Conservation (phyloP, 2,329 filamentous ascomycete genomes). For the Apiospora sp. region DNA sequence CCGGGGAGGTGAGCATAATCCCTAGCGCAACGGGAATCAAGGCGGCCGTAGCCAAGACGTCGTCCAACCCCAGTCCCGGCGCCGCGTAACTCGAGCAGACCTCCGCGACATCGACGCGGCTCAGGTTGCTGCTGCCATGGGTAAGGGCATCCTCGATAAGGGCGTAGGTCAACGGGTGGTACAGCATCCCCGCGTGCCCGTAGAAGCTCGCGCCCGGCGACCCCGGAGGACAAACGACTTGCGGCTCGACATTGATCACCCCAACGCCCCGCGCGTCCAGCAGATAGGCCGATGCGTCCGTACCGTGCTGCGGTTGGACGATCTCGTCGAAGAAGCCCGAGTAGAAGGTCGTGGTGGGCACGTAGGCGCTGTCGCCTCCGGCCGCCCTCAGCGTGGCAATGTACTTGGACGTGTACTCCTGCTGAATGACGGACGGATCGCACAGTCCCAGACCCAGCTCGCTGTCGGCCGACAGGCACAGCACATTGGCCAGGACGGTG, state of each 20-base stretch:
- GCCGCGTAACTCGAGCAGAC: conserved; percentile 22
- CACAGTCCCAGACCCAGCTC: conserved; percentile 50
- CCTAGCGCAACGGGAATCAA: conserved; percentile 22
- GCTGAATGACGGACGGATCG: conserved; percentile 56
- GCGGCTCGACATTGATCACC: conserved; percentile 56
- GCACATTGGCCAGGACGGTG: conserved; percentile 33
- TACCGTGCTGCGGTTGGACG: conserved; percentile 57
- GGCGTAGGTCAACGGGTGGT: conserved; percentile 27
- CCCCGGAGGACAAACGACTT: conserved; percentile 47
- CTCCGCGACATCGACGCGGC: conserved; percentile 21
- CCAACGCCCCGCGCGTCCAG: conserved; percentile 49
- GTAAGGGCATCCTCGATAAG: conserved; percentile 24
- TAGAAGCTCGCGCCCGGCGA: conserved; percentile 24
- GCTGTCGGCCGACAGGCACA: neutral
- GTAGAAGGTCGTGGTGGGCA: conserved; percentile 63
- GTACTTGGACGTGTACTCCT: conserved; percentile 48
- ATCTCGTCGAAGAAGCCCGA: conserved; percentile 53
- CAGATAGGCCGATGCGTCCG: conserved; percentile 53
- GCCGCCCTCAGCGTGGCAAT: conserved; percentile 50
- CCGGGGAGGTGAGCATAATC: conserved; percentile 21
- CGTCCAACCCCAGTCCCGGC: conserved; percentile 21
- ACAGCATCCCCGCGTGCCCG: conserved; percentile 26
- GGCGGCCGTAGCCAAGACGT: conserved; percentile 23
- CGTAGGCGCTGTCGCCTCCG: conserved; percentile 58
- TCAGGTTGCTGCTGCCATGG: conserved; percentile 6